Evolutionary conservation across 163 green algal genomes (phyloP), one percentile per base, ranked within the genome.

Genomic region (Coccomyxa subellipsoidea): DNA sequence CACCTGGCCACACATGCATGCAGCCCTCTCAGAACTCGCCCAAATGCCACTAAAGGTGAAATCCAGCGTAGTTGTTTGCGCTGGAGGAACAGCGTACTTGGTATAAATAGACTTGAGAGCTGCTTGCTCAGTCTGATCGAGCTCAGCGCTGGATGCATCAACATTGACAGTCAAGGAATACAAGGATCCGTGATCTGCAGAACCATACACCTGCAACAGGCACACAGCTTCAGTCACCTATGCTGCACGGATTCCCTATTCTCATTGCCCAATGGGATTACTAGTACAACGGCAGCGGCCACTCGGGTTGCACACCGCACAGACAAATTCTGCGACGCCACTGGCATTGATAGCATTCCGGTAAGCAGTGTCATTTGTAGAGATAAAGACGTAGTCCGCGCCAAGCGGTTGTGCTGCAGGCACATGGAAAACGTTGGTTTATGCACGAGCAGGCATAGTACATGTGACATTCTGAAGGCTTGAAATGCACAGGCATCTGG

Each of bases 261-360:
- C n/a, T n/a, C n/a, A n/a, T n/a, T n/a, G n/a, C n/a, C n/a, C n/a
- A n/a, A n/a, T n/a, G n/a, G n/a, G n/a, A n/a, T n/a, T n/a, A n/a
- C n/a, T n/a, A n/a, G n/a, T n/a, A n/a, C n/a, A n/a, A n/a, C n/a
- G n/a, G n/a, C n/a, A n/a, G n/a, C n/a, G n/a, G n/a, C n/a, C n/a
- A n/a, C n/a, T n/a, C n/a, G n/a, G n/a, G n/a, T n/a, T 32, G 27
- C 66, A 36, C 32, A 73, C 66, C 66, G 66, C 66, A 73, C 66
- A 73, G 66, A 73, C 66, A 73, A 73, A 73, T 23, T 73, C 66
- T n/a, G 66, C 66, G 8, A 73, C 66, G 66, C 66, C 66, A n/a
- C 66, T 73, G 27, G 66, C 66, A 73, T 73, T 73, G 66, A 73
- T 34, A 73, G 66, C 66, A 32, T 32, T 34, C 66, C 32, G 29